These are phyloP conservation scores for Colletotrichum eleusines DNA, from an alignment of 2,329 filamentous ascomycete genomes.

Conservation along the genomic window DNA sequence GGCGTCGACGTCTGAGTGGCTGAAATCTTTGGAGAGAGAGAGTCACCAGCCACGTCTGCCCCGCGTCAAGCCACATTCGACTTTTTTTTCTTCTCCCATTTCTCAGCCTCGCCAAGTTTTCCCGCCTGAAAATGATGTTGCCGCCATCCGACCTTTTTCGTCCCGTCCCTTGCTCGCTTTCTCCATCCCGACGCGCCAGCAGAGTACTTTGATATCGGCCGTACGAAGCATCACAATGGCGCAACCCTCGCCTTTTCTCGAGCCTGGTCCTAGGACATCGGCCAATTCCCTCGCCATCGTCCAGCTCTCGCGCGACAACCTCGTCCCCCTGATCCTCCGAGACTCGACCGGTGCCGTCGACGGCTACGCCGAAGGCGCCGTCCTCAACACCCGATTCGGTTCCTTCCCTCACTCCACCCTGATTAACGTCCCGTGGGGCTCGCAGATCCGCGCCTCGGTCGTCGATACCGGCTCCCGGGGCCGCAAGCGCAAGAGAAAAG, in stretches of 20 bases:
- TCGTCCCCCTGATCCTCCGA: conserved; percentile 80
- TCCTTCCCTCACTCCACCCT: conserved; percentile 87
- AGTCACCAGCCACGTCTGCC: conserved; percentile 11
- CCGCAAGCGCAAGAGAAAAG: conserved; percentile 70
- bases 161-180: neutral
- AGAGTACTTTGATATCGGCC: neutral
- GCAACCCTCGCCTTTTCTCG: conserved; percentile 81
- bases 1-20: conserved; percentile 25
- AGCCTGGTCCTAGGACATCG: conserved; percentile 72
- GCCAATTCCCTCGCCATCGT: conserved; percentile 81
- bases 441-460: conserved; percentile 88
- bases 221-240: conserved; percentile 48
- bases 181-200: neutral
- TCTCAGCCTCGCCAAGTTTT: conserved; percentile 38
- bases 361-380: conserved; percentile 81
- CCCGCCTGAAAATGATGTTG: neutral
- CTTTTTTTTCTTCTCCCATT: neutral
- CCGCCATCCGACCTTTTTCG: neutral
- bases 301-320: conserved; percentile 88
- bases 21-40: fast-evolving
- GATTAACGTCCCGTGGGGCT: conserved; percentile 87
- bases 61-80: conserved; percentile 35
- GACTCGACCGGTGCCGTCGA: conserved; percentile 71
- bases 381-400: conserved; percentile 93
- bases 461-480: conserved; percentile 94